Percentiles rank a stretch among this genome's conserved stretches.
Conservation (phyloP, 805 yeast genomes). For the Candida sanyiensis region DNA sequence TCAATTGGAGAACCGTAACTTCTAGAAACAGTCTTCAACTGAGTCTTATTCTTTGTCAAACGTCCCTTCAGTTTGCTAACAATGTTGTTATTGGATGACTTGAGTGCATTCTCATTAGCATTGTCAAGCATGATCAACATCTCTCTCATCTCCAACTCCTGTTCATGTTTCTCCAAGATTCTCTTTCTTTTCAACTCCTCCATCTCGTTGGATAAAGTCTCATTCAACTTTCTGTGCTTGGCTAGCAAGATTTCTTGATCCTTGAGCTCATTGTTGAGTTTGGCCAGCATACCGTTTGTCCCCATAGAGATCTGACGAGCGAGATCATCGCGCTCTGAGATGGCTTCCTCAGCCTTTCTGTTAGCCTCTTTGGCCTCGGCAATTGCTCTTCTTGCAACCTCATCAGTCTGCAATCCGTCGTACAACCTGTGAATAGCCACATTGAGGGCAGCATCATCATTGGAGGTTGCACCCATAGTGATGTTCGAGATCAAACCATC, state of each 20-base stretch:
- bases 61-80: conserved; percentile 35
- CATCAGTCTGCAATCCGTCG: conserved; percentile 77
- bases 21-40: conserved; percentile 38
- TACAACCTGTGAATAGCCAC: conserved; percentile 70
- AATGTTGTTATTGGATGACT: conserved; percentile 29
- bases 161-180: conserved; percentile 63
- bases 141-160: conserved; percentile 72
- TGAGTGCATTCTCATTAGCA: conserved; percentile 27
- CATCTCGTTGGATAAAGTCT: conserved; percentile 53
- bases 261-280: conserved; percentile 51
- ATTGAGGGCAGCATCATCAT: conserved; percentile 60
- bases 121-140: conserved; percentile 58
- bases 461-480: conserved; percentile 42
- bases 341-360: conserved; percentile 47
- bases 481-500: conserved; percentile 62
- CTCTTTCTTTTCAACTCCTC: conserved; percentile 54
- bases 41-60: conserved; percentile 34
- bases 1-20: conserved; percentile 53
- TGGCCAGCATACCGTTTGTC: conserved; percentile 64
- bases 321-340: conserved; percentile 56
- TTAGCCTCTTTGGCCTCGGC: conserved; percentile 49
- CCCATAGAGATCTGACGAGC: conserved; percentile 66
- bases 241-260: conserved; percentile 57
- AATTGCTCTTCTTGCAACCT: conserved; percentile 71
- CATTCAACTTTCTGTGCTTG: conserved; percentile 56